Conservation (phyloP, 2,329 filamentous ascomycete species). For the Penicillium sp. region DNA sequence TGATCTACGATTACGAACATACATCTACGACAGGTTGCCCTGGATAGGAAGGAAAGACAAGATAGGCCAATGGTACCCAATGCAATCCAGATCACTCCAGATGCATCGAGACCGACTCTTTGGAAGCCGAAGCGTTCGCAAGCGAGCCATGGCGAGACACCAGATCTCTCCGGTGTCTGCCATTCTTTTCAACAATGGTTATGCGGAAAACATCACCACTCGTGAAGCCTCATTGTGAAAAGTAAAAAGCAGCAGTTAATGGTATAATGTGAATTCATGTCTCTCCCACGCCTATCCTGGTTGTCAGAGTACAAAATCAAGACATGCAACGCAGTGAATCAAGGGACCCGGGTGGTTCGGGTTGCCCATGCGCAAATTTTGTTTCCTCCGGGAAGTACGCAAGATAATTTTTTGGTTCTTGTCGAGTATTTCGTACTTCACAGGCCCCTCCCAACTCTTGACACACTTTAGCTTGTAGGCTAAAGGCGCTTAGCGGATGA, state of each 20-base stretch:
- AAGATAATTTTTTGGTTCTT: slow-evolving; percentile 27
- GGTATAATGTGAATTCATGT: slow-evolving; percentile 38
- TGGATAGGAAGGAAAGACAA: slow-evolving; percentile 27
- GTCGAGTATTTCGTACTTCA: slow-evolving; percentile 37
- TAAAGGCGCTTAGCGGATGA: slow-evolving; percentile 79
- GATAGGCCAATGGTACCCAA: slow-evolving; percentile 26
- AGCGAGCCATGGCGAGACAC: slow-evolving; percentile 22
- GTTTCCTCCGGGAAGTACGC: slow-evolving; percentile 22
- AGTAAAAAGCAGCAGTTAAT: slow-evolving; percentile 37
- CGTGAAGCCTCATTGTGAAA: slow-evolving; percentile 60
- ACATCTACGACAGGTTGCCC: slow-evolving; percentile 22
- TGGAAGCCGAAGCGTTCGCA: slow-evolving; percentile 21
- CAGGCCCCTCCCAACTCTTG: slow-evolving; percentile 17
- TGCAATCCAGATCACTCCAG: slow-evolving; percentile 5
- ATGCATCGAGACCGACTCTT: slow-evolving; percentile 24
- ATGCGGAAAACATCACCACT: slow-evolving; percentile 57
- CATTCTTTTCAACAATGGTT: slow-evolving; percentile 57
- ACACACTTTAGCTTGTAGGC: slow-evolving; percentile 2
- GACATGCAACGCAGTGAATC: slow-evolving; percentile 30
- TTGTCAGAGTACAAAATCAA: slow-evolving; percentile 39
- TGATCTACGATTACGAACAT: slow-evolving; percentile 15
- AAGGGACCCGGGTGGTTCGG: slow-evolving; percentile 21
- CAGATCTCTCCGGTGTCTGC: slow-evolving; percentile 15
- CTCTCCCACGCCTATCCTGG: slow-evolving; percentile 43
- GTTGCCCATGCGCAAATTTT: slow-evolving; percentile 23